Percentiles rank a stretch among this genome's conserved stretches.
These are phyloP conservation scores for Ploettnerulaceae sp. DNA, from an alignment of 2,329 filamentous ascomycete genomes.

Conservation along the genomic window DNA sequence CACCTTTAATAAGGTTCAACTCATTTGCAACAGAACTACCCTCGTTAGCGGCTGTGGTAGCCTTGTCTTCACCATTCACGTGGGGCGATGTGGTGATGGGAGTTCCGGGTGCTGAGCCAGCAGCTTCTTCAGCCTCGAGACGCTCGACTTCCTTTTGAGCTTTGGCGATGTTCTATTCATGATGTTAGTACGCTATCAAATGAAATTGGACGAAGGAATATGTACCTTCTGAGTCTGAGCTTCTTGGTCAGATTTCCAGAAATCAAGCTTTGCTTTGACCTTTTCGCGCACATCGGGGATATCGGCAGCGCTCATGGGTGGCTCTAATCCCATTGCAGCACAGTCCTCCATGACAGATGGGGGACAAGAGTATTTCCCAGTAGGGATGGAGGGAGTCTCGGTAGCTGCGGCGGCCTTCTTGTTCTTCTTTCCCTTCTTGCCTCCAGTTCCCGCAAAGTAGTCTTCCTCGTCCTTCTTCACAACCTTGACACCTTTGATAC, in stretches of 20 bases:
- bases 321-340: slow-evolving; percentile 75
- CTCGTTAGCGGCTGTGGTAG: slow-evolving; percentile 29
- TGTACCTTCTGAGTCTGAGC: slow-evolving; percentile 85
- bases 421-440: slow-evolving; percentile 85
- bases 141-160: slow-evolving; percentile 93
- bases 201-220: slow-evolving; percentile 18
- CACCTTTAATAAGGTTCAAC: slow-evolving; percentile 42
- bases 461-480: slow-evolving; percentile 87
- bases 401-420: slow-evolving; percentile 58
- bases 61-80: slow-evolving; percentile 48
- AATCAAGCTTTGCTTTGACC: slow-evolving; percentile 82
- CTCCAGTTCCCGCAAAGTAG: slow-evolving; percentile 68
- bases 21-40: slow-evolving; percentile 29
- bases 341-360: slow-evolving; percentile 91
- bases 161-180: slow-evolving; percentile 85
- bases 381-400: slow-evolving; percentile 44
- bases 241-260: slow-evolving; percentile 89
- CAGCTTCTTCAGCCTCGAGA: slow-evolving; percentile 65
- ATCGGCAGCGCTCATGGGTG: slow-evolving; percentile 80
- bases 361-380: slow-evolving; percentile 73
- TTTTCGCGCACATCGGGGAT: slow-evolving; percentile 78
- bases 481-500: slow-evolving; percentile 78
- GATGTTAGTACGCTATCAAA: slow-evolving; percentile 27
- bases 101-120: slow-evolving; percentile 42
- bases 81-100: slow-evolving; percentile 41